Evolutionary conservation across 192 early-diverging fungal species (phyloP).

Genomic region (Geranomyces variabilis): DNA sequence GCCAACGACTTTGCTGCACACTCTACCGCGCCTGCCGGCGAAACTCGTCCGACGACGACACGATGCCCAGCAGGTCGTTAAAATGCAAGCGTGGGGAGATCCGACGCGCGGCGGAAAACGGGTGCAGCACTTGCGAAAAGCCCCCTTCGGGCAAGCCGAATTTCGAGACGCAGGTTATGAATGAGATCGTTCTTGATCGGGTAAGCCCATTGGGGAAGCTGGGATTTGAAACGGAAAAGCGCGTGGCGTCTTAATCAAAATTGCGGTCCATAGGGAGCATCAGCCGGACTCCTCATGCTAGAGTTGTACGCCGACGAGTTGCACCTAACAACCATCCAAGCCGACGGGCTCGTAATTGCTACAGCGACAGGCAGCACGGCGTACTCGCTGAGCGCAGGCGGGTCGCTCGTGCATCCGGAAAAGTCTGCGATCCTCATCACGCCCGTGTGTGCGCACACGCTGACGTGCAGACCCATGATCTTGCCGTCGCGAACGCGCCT

Average conservation of each 20-base stretch:
- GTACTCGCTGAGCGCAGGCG: conserved; percentile 81
- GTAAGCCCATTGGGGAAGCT: conserved; percentile 12
- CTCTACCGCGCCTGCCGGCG: conserved; percentile 54
- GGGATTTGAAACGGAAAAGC: background rate
- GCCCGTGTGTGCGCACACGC: conserved; percentile 87
- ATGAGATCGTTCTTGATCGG: conserved; percentile 41
- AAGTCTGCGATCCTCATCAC: conserved; percentile 91
- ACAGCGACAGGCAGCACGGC: conserved; percentile 85
- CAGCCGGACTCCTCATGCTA: conserved; percentile 55
- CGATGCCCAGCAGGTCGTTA: background rate
- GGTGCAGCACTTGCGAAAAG: conserved; percentile 22
- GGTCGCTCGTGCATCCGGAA: conserved; percentile 93
- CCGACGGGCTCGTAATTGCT: conserved; percentile 91
- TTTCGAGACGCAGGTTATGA: conserved; percentile 27
- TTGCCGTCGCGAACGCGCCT: conserved; percentile 92
- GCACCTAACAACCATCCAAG: conserved; percentile 93
- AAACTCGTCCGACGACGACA: background rate
- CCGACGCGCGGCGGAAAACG: background rate
- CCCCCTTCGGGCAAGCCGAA: conserved; percentile 6
- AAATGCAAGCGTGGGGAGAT: background rate
- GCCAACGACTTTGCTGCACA: conserved; percentile 88
- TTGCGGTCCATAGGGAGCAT: conserved; percentile 71
- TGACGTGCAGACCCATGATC: conserved; percentile 96
- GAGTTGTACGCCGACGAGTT: conserved; percentile 79
- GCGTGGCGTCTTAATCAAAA: conserved; percentile 73